A percentile compares a stretch with the other conserved stretches of the same genome.
These are phyloP conservation scores for Chrysanthemum lavandulifolium DNA, from an alignment of 129 eudicot species.

Conservation along the genomic window DNA sequence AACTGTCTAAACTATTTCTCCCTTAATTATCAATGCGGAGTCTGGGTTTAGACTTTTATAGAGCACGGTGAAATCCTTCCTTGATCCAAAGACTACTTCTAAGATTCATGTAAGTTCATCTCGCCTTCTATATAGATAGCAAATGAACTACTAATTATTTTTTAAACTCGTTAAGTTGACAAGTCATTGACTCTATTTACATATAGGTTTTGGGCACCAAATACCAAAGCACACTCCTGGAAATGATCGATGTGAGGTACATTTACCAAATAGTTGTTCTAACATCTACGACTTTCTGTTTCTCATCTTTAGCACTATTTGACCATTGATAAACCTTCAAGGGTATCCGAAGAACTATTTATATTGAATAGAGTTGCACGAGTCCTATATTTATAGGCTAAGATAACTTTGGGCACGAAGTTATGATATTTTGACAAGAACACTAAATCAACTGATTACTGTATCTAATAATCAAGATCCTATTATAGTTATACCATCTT, in stretches of 20 bases:
- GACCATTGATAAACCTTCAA: neutral
- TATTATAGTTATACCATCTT: too few species aligned
- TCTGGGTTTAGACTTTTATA: slow-evolving; percentile 95
- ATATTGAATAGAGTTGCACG: too few species aligned
- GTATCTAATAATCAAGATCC: too few species aligned
- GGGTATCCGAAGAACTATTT: too few species aligned
- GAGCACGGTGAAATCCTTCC: slow-evolving; percentile 92
- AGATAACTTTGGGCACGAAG: too few species aligned
- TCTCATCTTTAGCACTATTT: slow-evolving; percentile 11
- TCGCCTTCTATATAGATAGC: neutral
- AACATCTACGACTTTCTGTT: neutral
- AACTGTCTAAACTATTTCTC: neutral
- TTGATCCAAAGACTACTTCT: slow-evolving; percentile 94
- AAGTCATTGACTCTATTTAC: slow-evolving; percentile 7
- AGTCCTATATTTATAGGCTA: too few species aligned
- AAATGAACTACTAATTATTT: neutral
- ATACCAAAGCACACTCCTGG: slow-evolving; percentile 88
- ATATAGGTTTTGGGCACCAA: slow-evolving; percentile 84
- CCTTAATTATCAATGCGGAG: slow-evolving; percentile 87
- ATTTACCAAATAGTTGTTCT: neutral
- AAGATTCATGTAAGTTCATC: slow-evolving; percentile 78
- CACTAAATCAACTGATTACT: too few species aligned
- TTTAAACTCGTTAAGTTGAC: slow-evolving; percentile 1
- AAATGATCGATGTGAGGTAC: slow-evolving; percentile 93
- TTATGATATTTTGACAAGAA: too few species aligned